Conservation (phyloP, 768 basidiomycete genomes). For the Lactifluus piperatus region DNA sequence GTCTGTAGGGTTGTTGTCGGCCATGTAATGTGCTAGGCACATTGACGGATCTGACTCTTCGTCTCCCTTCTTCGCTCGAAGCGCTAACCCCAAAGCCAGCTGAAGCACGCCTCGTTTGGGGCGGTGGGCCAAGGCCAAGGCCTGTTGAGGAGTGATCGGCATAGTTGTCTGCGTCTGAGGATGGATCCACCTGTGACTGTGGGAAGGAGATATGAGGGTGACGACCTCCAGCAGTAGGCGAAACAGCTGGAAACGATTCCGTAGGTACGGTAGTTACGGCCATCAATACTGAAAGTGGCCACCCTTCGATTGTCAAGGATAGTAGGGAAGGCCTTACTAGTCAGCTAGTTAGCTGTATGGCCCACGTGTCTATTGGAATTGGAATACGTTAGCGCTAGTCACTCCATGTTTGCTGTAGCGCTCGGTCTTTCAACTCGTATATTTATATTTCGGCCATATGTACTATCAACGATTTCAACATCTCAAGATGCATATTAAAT, state of each 20-base stretch:
- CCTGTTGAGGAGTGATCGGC: slow-evolving; percentile 21
- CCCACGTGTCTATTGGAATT: too few relatives aligned
- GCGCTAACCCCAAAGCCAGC: slow-evolving; percentile 4
- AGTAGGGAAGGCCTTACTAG: background rate
- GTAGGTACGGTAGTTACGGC: slow-evolving; percentile 1
- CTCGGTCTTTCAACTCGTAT: too few relatives aligned
- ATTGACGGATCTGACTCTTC: slow-evolving; percentile 28
- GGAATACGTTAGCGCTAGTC: too few relatives aligned
- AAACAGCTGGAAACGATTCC: slow-evolving; percentile 21
- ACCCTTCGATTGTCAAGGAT: background rate
- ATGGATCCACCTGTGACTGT: slow-evolving; percentile 20
- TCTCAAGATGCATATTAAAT: too few relatives aligned
- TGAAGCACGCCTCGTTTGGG: slow-evolving; percentile 16
- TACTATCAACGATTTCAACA: too few relatives aligned
- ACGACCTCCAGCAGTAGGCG: slow-evolving; percentile 21
- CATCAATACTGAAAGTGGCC: background rate
- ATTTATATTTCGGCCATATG: too few relatives aligned
- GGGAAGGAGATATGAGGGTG: slow-evolving; percentile 31
- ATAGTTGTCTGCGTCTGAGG: slow-evolving; percentile 6
- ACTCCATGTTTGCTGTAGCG: too few relatives aligned
- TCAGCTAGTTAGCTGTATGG: background rate
- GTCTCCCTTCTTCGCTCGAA: slow-evolving; percentile 21
- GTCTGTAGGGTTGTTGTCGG: slow-evolving; percentile 10
- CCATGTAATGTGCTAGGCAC: slow-evolving; percentile 4
- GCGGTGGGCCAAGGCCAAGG: slow-evolving; percentile 26